Conservation (phyloP, 176 grass and related monocot genomes). For the Ananas comosus region DNA sequence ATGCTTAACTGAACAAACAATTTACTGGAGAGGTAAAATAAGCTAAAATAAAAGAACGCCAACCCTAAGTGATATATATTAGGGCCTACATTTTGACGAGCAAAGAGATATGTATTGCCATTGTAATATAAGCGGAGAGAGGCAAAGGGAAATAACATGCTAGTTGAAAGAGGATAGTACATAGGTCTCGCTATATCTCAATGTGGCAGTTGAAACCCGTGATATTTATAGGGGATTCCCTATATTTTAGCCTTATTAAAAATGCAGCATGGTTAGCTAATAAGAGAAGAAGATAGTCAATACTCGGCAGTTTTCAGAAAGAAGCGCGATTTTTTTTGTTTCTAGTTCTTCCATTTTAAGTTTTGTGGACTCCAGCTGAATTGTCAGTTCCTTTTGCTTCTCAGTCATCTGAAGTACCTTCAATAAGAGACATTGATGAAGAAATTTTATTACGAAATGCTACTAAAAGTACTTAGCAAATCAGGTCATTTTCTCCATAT, state of each 20-base stretch:
- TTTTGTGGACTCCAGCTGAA: conserved; percentile 36
- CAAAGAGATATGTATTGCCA: no score
- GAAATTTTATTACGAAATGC: conserved; percentile 7
- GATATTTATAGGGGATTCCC: neutral
- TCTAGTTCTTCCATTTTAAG: conserved; percentile 48
- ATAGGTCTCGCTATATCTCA: neutral
- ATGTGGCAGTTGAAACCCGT: neutral
- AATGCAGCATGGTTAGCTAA: no score
- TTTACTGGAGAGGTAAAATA: no score
- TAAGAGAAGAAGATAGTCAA: neutral
- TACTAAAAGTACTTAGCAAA: neutral
- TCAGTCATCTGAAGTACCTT: conserved; percentile 32
- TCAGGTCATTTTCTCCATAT: conserved; percentile 26
- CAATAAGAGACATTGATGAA: conserved; percentile 9
- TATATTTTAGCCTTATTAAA: no score
- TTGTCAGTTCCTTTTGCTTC: conserved; percentile 26
- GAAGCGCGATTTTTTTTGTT: conserved; percentile 38
- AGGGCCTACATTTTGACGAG: no score
- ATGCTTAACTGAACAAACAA: neutral
- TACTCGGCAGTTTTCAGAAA: conserved; percentile 51
- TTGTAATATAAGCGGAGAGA: no score
- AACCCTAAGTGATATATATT: no score
- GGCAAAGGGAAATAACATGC: no score
- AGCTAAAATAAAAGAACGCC: no score
- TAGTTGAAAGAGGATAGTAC: neutral